Evolutionary conservation across 192 early-diverging fungal species (phyloP), one percentile per base, ranked within the genome.

Genomic region (Phycomyces nitens): DNA sequence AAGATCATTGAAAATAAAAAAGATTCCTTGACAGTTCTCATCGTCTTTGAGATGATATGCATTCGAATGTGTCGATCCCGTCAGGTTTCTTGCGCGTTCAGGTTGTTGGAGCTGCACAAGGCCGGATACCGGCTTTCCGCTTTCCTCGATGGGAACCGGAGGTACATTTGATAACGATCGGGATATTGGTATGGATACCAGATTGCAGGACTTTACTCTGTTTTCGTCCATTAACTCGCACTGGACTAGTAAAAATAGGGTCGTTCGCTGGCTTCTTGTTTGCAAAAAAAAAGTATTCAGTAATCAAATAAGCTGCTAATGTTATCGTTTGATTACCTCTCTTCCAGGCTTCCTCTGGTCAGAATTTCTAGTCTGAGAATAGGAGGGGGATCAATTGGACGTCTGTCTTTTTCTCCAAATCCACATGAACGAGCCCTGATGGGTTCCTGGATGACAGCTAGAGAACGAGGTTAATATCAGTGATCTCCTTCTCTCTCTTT

Each of bases 321-420:
- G n/a, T n/a, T n/a, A n/a, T n/a, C n/a, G n/a, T n/a, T n/a, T n/a
- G n/a, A n/a, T n/a, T n/a, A n/a, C n/a, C n/a, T n/a, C n/a, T n/a
- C n/a, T n/a, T n/a, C n/a, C n/a, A n/a, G n/a, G n/a, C n/a, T n/a
- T n/a, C n/a, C n/a, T n/a, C n/a, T n/a, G n/a, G n/a, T n/a, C n/a
- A n/a, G n/a, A n/a, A n/a, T n/a, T n/a, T n/a, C n/a, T n/a, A 70
- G 52, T 90, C 84, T 15, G 29, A 88, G 76, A 42, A 89, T 84
- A 39, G 86, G 85, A 18, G 88, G 88, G 1, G 88, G 88, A 62
- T 86, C 86, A 23, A 90, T 76, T 0, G 88, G 88, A 27, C 88
- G 70, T 69, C 88, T 82, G 67, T 90, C 88, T 62, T 90, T 90
- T 52, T 90, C 87, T 5, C 86, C 86, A 42, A 87, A 90, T 34